Evolutionary conservation across 2,329 filamentous ascomycete genomes (phyloP), one percentile per base, ranked within the genome.

Genomic region (Drechslerella coelobrocha): DNA sequence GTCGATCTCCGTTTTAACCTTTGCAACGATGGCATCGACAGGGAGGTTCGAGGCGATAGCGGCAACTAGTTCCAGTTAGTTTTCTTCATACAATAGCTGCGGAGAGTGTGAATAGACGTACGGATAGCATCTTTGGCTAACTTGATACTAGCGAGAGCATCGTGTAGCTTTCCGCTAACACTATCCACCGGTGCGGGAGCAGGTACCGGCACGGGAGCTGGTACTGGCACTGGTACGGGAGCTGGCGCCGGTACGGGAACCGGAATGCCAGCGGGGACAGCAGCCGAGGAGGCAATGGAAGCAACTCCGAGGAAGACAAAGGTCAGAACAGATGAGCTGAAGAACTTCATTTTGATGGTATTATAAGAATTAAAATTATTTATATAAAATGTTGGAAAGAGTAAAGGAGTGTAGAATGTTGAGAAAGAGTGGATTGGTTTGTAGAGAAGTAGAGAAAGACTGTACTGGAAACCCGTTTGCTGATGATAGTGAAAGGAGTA

Each of bases 271-370:
- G 31, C 41, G 0, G 66, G 66, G 23, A 62, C 21, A 9, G 45
- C 59, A 6, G 34, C 52, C 1, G 56, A 59, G 10, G 63, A 68
- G 10, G 53, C 43, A 24, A 71, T 53, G 26, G 43, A 37, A 19
- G 55, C 39, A 24, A 53, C 37, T 27, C 50, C 53, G n/a, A 71
- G n/a, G 12, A 71, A 27, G 53, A 59, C 59, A 31, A 71, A 63
- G 19, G 54, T 43, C 31, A 71, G 7, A 39, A 59, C 2, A 14
- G 59, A 59, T 10, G 66, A 63, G 47, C 45, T 51, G 59, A 63
- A 71, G 66, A 71, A 71, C 66, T 71, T 71, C 66, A 71, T 71
- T 54, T 63, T 71, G 53, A 27, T 55, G 21, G 21, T 56, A 52
- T 14, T 29, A 37, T 62, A 57, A 57, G 26, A 23, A 26, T 53